Base-by-base conservation (phyloP, 768 basidiomycete genomes). In the Dentipellis sp. region DNA sequence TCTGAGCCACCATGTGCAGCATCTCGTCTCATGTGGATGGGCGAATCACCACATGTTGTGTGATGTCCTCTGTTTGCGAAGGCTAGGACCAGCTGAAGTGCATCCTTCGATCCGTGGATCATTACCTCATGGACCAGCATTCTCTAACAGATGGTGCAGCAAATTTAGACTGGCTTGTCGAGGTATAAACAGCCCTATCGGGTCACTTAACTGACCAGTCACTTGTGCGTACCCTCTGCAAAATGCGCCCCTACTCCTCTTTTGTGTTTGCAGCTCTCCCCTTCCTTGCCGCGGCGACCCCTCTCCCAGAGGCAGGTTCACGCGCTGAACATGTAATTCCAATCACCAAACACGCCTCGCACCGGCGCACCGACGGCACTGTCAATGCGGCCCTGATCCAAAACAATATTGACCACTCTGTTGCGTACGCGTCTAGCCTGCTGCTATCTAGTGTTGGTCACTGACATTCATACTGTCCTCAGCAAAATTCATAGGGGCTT, bases 401-500 rank as follows among this genome's bases (percentile, higher is more conserved):
- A 9, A 9, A 11, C 39, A 40, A n/a, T n/a, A 11, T 40, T 9
- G n/a, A 40, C 39, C 39, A 9, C 39, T 12, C 39, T n/a, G 11
- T 12, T 40, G 39, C n/a, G 39, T 40, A 11, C 11, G 39, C 10
- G 12, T 4, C 39, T 40, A 40, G 39, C 39, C 11, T n/a, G 39
- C 11, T 40, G 39, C 29, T 29, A 29, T 40, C 12, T 4, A 40
- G 39, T 3, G 3, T 12, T 40, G 39, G n/a, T 40, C 12, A 12
- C 39, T 40, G 39, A 40, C 39, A 4, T 10, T 40, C 39, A 9
- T 40, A 11, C 10, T 11, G n/a, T n/a, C 39, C 34, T 51, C 52
- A 62, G 61, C 9, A 62, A 61, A 40, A 50, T 60, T 2, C 42
- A 50, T 8, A 17, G 21, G 1, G 61, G 59, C 35, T 55, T 58